Base-by-base conservation (phyloP, 1,284 basidiomycete species). In the Gastroboletus turbinatus region DNA sequence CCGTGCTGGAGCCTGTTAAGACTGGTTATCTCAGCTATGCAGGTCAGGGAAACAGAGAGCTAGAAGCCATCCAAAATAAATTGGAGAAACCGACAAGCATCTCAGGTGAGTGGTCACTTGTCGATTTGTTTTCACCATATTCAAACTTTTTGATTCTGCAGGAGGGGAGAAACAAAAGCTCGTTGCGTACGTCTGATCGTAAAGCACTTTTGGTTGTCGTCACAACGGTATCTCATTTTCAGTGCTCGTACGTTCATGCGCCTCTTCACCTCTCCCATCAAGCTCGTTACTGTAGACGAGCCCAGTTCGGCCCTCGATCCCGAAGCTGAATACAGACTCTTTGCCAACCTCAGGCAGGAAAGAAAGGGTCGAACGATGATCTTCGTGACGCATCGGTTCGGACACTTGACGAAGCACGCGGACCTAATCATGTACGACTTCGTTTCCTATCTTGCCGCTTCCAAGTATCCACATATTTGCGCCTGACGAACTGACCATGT, bases 361-460 rank as follows among this genome's bases (percentile, higher is more conserved):
- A 73, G 82, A 30, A 70, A 78, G 6, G 83, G 80, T 17, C 83
- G 84, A 67, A 87, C 85, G 11, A 82, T 87, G 79, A 72, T 88
- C 3, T 87, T 87, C 59, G 83, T 86, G 3, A 86, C 86, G 0
- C 86, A 88, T 68, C 77, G 85, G 5, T 87, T 88, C 60, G 86
- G 85, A 5, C 83, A 84, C 65, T 72, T 88, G 42, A 87, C 84
- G 1, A 79, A 80, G 53, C 73, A 82, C 57, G 85, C 86, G 0
- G 85, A 88, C 64, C 58, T 81, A 13, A 84, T 88, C 39, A 63
- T 87, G 85, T 87, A 59, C 60, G 67, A 62, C 30, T 33, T 40
- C 46, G 52, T 5, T 33, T 32, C 29, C 23, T 36, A 36, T 49
- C 50, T 38, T 25, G 8, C 10, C 25, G 17, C 5, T 53, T 44